Base-by-base conservation (phyloP, 2,329 filamentous ascomycete species). In the Pseudodiploospora longispora region DNA sequence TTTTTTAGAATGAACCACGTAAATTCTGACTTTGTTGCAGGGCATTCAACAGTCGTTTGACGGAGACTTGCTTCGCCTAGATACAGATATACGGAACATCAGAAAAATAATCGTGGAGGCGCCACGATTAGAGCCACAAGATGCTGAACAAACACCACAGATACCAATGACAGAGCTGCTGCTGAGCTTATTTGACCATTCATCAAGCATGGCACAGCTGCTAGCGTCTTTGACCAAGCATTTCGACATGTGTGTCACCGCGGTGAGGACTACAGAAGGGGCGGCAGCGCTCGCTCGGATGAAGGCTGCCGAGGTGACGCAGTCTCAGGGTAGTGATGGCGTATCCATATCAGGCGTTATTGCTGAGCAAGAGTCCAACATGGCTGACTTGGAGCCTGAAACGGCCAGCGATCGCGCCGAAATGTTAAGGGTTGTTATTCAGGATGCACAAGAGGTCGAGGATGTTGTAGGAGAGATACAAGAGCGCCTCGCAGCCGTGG, bases 211-310 rank as follows among this genome's bases (percentile, higher is more conserved):
- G 81, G 91, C 90, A 5, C 75, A 83, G 46, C 75, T 88, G 5
- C 76, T 97, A 2, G 78, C 87, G 45, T 88, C 85, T 1, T 70
- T 97, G 4, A 89, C 88, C 6, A 79, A 77, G 28, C 91, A 97
- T 65, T 96, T 95, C 60, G 91, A 97, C 62, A 79, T 95, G 51
- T 96, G 91, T 62, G 87, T 95, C 10, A 91, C 84, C 1, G 91
- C 91, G 1, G 83, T 96, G 36, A 86, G 89, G 47, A 88, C 91
- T 41, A 96, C 90, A 3, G 89, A 95, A 66, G 85, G 85, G 30
- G 85, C 83, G 5, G 80, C 81, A 9, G 83, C 80, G 5, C 70
- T 82, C 38, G 84, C 83, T 5, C 78, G 82, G 8, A 75, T 78
- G 41, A 83, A 80, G 50, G 83, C 80, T 0, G 83, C 82, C 36